Evolutionary conservation across 2,329 filamentous ascomycete species (phyloP), one percentile per base, ranked within the genome.

Genomic region (Alternaria angustiovoidea): DNA sequence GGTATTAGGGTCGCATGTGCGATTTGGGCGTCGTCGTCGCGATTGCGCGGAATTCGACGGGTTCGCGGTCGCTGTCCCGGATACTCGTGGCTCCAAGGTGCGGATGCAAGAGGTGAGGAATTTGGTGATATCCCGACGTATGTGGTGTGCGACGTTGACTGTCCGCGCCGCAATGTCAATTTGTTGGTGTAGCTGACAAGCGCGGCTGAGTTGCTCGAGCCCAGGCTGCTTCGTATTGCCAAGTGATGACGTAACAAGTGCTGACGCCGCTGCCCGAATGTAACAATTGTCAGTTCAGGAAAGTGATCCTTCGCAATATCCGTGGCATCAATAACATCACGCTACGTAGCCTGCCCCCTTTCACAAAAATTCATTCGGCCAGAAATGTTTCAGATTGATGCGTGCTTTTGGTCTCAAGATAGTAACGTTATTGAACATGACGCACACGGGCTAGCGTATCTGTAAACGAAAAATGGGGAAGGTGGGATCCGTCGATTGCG

Each of bases 161-260:
- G 49, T 32, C 54, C 38, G 46, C 54, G 63, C 54, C 54, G 61
- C 61, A 61, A 56, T 56, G 44, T 55, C 16, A 47, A 55, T 47
- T 44, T 52, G 62, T 53, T 58, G 59, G 61, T 59, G 57, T 56
- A 64, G 65, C 61, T 68, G 63, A 52, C 54, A 46, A 39, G 55
- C 41, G 64, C 57, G 65, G 67, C 69, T 69, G 67, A 65, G 65
- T 63, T 65, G 53, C 51, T 61, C 58, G 53, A 39, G 44, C 59
- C 58, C 58, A 34, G 44, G 48, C 42, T 51, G 41, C 42, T 41
- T 61, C 32, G 28, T 42, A 52, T 42, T 57, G 69, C 67, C 66
- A 69, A 69, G 67, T 47, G 66, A 68, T 72, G 69, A 72, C 69
- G 69, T 72, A 72, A 72, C 61, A 22, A 42, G 20, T 51, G 63